Conservation (phyloP, 306 rosid species). For the Luffa aegyptiaca region DNA sequence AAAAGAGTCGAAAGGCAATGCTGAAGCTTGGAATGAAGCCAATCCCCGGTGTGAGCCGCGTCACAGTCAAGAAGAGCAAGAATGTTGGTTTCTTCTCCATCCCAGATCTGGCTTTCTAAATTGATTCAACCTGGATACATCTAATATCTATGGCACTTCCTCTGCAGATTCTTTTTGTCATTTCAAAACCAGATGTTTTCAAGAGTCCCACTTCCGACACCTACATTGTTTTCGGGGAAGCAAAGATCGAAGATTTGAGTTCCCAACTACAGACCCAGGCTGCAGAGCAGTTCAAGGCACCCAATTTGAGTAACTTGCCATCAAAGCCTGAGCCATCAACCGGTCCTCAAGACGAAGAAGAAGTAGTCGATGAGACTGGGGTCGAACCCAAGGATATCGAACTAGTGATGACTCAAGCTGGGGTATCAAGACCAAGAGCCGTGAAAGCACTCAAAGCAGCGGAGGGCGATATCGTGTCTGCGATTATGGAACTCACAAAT, state of each 20-base stretch:
- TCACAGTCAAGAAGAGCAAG: conserved; percentile 85
- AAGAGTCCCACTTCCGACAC: conserved; percentile 90
- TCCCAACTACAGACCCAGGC: conserved; percentile 85
- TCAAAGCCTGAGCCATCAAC: conserved; percentile 56
- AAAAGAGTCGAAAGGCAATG: conserved; percentile 91
- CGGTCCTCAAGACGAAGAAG: conserved; percentile 64
- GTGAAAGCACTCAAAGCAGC: conserved; percentile 73
- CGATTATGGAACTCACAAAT: conserved; percentile 83
- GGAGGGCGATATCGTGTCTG: conserved; percentile 71
- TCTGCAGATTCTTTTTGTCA: conserved; percentile 64
- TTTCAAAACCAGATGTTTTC: conserved; percentile 84
- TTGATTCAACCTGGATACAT: not conserved
- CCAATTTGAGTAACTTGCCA: conserved; percentile 46
- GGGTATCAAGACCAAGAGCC: conserved; percentile 67
- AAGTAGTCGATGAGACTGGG: conserved; percentile 65
- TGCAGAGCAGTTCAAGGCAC: conserved; percentile 91
- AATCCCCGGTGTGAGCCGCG: conserved; percentile 70
- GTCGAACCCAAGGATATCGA: conserved; percentile 85
- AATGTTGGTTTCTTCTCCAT: conserved; percentile 33
- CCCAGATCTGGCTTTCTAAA: not conserved
- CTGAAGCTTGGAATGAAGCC: conserved; percentile 85
- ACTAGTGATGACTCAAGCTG: conserved; percentile 92
- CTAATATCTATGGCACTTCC: not conserved
- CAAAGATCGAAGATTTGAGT: conserved; percentile 83
- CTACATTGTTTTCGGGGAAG: conserved; percentile 78